Evolutionary conservation across 192 early-diverging fungal genomes (phyloP).

Genomic region (Backusella sp.): DNA sequence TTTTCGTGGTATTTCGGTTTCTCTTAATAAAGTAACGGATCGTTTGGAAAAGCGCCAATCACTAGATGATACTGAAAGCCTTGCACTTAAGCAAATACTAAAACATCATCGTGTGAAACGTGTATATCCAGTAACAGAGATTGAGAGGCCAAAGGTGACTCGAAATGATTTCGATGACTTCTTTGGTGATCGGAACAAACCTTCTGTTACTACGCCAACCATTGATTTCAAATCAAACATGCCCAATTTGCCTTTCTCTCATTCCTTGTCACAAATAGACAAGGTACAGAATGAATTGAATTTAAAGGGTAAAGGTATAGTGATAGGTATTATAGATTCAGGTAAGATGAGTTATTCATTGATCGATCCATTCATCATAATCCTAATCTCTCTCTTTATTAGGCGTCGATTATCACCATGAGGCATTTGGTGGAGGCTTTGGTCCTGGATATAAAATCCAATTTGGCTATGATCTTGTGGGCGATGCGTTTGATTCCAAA

Average conservation of each 20-base stretch:
- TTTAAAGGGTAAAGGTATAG: conserved; percentile 60
- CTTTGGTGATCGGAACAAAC: neutral
- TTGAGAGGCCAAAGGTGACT: neutral
- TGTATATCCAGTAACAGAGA: conserved; percentile 11
- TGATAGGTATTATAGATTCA: conserved; percentile 67
- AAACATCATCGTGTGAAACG: conserved; percentile 9
- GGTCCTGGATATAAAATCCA: conserved; percentile 53
- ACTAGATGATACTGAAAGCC: neutral
- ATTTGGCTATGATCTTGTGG: conserved; percentile 67
- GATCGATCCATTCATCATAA: neutral
- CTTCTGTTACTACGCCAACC: neutral
- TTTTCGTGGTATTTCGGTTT: conserved; percentile 18
- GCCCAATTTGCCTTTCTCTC: conserved; percentile 25
- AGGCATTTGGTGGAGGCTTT: conserved; percentile 66
- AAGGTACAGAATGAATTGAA: conserved; percentile 45
- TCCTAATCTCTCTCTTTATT: neutral
- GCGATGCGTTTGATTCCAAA: conserved; percentile 42
- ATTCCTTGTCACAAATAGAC: conserved; percentile 52
- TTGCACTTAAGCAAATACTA: neutral
- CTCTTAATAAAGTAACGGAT: neutral
- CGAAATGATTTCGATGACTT: neutral
- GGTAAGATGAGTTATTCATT: conserved; percentile 27
- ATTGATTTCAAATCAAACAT: neutral
- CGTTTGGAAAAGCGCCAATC: neutral
- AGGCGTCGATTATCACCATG: conserved; percentile 60